Evolutionary conservation across 805 yeast genomes (phyloP).

Genomic region (Hanseniaspora osmophila): DNA sequence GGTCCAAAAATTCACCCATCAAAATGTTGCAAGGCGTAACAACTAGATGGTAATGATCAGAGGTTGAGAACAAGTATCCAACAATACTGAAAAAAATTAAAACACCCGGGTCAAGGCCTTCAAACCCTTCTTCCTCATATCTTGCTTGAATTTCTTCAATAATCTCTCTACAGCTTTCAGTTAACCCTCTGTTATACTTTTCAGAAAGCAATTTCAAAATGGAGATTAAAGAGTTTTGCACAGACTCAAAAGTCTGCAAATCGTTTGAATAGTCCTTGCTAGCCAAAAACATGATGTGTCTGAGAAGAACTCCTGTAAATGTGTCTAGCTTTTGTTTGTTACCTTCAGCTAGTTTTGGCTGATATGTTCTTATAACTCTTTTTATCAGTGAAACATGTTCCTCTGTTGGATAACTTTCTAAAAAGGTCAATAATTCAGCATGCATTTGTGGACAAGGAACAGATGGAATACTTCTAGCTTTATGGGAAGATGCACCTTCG

Average conservation of each 20-base stretch:
- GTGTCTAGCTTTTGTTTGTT: constrained; percentile 59
- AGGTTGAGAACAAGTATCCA: constrained; percentile 77
- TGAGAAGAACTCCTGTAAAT: constrained; percentile 49
- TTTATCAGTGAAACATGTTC: constrained; percentile 37
- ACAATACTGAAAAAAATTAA: constrained; percentile 53
- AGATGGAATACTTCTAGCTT: constrained; percentile 7
- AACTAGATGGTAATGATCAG: constrained; percentile 87
- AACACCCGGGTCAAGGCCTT: constrained; percentile 33
- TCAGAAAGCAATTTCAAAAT: constrained; percentile 47
- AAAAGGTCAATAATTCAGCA: constrained; percentile 26
- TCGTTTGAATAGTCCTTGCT: constrained; percentile 18
- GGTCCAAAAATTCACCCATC: constrained; percentile 56
- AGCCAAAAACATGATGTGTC: constrained; percentile 39
- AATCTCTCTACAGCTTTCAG: constrained; percentile 45
- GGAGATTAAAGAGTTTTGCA: constrained; percentile 30
- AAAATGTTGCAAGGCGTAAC: constrained; percentile 71
- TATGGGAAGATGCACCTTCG: constrained; percentile 11
- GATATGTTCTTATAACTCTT: constrained; percentile 44
- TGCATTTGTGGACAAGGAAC: constrained; percentile 37
- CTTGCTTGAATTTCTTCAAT: constrained; percentile 42
- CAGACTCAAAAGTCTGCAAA: constrained; percentile 23
- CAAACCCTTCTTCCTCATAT: constrained; percentile 27
- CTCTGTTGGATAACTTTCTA: constrained; percentile 23
- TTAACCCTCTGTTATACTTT: constrained; percentile 48
- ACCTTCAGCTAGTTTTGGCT: constrained; percentile 69